Evolutionary conservation across 139 green algal species (phyloP), one percentile per base, ranked within the genome.

Genomic region (Marvania coccoides): DNA sequence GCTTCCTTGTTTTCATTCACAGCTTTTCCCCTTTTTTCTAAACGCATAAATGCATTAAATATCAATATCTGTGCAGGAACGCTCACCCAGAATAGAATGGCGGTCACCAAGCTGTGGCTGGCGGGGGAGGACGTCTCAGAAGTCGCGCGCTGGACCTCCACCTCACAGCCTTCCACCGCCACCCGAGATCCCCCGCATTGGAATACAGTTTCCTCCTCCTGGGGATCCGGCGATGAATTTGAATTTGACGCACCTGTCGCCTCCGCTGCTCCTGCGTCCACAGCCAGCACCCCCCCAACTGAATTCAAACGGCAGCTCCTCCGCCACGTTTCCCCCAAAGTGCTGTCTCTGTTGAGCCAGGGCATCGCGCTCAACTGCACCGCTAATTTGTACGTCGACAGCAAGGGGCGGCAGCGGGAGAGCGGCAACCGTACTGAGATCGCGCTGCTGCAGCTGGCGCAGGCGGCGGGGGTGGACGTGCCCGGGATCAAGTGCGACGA

Each of bases 51-150:
- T n/a, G n/a, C n/a, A n/a, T n/a, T n/a, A n/a, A 46, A 9, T 46
- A 12, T 12, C 38, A 46, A 46, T 12, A 46, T 9, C 23, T 6
- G 4, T 64, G 67, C 75, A 82, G 89, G 89, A 33, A 96, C 90
- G 1, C 65, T 96, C 13, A 96, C 90, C 0, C 60, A 81, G 59
- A 95, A 95, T 69, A 58, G 84, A 47, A 92, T 95, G 86, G 69
- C 64, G 3, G 90, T 93, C 19, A 71, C 77, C 1, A 71, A 67
- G 19, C 36, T 86, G 26, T 86, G 84, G 82, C 23, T 84, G 40
- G 79, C 62, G 1, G 86, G 83, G 2, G 36, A 51, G 15, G 12
- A 47, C 14, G n/a, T 71, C 19, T 29, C 58, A 19, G 47, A 63
- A 6, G 19, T 63, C 15, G 7, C 9, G 14, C 1, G 15, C 35